Evolutionary conservation across 352 stramenopile genomes (phyloP).

Genomic region (Thraustochytrium striatum): DNA sequence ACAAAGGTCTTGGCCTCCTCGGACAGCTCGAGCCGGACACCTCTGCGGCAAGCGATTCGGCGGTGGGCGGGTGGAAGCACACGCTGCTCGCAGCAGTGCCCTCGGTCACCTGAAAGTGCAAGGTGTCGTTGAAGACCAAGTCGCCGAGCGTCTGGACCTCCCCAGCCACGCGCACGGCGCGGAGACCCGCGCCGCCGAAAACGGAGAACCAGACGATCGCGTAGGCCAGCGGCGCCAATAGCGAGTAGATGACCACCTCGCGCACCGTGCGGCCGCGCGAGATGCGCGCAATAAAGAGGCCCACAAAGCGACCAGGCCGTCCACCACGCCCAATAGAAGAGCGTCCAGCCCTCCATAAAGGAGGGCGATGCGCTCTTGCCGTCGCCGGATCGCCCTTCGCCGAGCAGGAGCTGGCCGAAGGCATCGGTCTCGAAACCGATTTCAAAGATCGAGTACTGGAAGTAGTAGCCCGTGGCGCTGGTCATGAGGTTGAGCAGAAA

Average conservation of each 20-base stretch:
- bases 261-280: constrained; percentile 57
- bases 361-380: constrained; percentile 49
- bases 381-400: constrained; percentile 55
- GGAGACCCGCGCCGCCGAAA: constrained; percentile 57
- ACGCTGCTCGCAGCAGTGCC: too few species aligned
- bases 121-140: neutral
- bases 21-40: neutral
- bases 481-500: constrained; percentile 58
- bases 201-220: constrained; percentile 57
- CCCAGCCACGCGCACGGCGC: neutral
- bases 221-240: constrained; percentile 54
- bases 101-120: constrained; percentile 28
- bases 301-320: constrained; percentile 61
- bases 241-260: constrained; percentile 54
- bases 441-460: constrained; percentile 46
- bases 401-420: constrained; percentile 54
- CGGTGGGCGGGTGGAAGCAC: too few species aligned
- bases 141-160: constrained; percentile 12
- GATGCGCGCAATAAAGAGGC: constrained; percentile 60
- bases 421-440: constrained; percentile 57
- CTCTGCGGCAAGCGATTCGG: too few species aligned
- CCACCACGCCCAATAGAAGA: constrained; percentile 64
- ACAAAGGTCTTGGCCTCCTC: neutral
- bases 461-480: constrained; percentile 57
- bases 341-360: constrained; percentile 59